Evolutionary conservation across 83 land plant species (phyloP), one percentile per base, ranked within the genome.

Genomic region (Thuja plicata): DNA sequence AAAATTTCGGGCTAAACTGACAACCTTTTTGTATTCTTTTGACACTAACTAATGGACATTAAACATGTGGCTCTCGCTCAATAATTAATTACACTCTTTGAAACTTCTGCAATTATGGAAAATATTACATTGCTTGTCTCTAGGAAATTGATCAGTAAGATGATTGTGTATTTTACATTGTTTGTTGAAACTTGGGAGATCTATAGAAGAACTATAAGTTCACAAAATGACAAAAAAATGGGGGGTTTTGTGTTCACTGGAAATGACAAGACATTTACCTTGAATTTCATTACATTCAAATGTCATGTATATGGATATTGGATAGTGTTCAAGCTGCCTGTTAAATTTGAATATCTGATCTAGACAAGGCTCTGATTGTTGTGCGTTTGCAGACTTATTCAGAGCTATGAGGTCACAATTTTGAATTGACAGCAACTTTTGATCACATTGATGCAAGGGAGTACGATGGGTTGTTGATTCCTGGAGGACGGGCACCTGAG

Each of bases 401-500:
- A 21, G 99, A 98, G 84, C 88, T 92, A 77, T 87, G 93, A 46
- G 99, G 99, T 50, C 99, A 98, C 89, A 96, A 98, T 85, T 98
- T 98, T 73, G 86, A 88, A 2, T 90, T 98, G 87, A 98, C 94
- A 88, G 95, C 97, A 87, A 93, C 95, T 1, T 98, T 95, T 90
- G 95, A 93, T 84, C 97, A 93, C 19, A 90, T 96, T 43, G 93
- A 97, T 50, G 91, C 87, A 3, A 91, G 84, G 57, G 88, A 88
- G 45, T 97, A 98, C 86, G 95, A 97, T 91, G 99, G 98, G 48
- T 81, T 98, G 66, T 87, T 97, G 2, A 93, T 98, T 62, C 98
- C 99, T 60, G 99, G 99, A 89, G 99, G 99, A 37, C 91, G 99
- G 35, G 99, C 99, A 41, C 99, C 99, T 3, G 99, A 98, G 90